Base-by-base conservation (phyloP, 2,329 filamentous ascomycete species). In the Aureobasidium lini region DNA sequence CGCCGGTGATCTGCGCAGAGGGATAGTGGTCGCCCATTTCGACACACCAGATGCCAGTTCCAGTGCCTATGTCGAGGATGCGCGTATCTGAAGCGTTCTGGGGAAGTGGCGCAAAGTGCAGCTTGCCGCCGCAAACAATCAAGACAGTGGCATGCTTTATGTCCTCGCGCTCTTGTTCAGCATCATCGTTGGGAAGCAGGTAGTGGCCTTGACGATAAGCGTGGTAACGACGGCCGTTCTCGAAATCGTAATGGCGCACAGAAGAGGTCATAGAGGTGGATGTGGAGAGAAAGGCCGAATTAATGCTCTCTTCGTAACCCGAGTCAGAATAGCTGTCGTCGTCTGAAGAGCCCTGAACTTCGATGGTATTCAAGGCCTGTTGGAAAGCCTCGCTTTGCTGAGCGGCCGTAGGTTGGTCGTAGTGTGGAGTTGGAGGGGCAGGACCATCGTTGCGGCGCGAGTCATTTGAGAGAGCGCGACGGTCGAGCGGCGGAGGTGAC, bases 41-140 rank as follows among this genome's bases (percentile, higher is more conserved):
- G 28, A 66, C 66, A 28, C 68, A 68, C 69, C 69, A 71, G 50
- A 74, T 69, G 18, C 77, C 77, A 1, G 78, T 81, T 0, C 78
- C 78, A 1, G 77, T 79, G n/a, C 78, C 78, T 18, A 78, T 64
- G 65, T 81, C 79, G 1, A 81, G 69, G 8, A 75, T 67, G 18
- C 73, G 70, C 37, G 71, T 71, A 6, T 73, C 23, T 15, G 57
- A 43, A 3, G 46, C 47, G 16, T 58, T n/a, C 9, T 47, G 29
- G 9, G 34, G 29, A 2, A 62, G 34, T 15, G 61, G 57, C 6
- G 61, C 57, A 40, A 61, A 62, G 39, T 58, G 57, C 6, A 62
- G 59, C 48, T 59, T 61, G 48, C 61, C 47, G 28, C 60, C 54
- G 11, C 47, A 57, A 7, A 60, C 61, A 5, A 32, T 53, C 29